Conservation (phyloP, 768 basidiomycete genomes). For the Auriscalpium microsporum region DNA sequence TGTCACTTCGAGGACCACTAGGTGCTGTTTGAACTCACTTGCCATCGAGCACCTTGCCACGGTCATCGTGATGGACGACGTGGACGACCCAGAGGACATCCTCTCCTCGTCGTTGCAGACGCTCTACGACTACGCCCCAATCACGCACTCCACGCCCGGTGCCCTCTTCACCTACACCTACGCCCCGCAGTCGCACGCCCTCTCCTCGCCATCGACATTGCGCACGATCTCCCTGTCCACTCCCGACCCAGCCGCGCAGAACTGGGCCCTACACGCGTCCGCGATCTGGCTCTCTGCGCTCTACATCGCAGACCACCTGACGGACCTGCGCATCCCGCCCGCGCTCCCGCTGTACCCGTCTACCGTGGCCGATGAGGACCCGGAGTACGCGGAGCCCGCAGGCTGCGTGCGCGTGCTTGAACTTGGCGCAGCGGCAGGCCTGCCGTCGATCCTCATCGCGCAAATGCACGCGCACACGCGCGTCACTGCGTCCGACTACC, state of each 20-base stretch:
- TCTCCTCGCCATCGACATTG: not conserved
- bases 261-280: slow-evolving; percentile 73
- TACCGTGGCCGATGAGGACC: not conserved
- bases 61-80: not conserved
- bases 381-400: not conserved
- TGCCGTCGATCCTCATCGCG: slow-evolving; percentile 64
- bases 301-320: slow-evolving; percentile 58
- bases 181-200: not conserved
- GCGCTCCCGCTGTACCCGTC: not conserved
- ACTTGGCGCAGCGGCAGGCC: slow-evolving; percentile 65
- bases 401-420: slow-evolving; percentile 42
- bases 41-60: too few relatives aligned
- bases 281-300: slow-evolving; percentile 67
- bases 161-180: slow-evolving; percentile 40
- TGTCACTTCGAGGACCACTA: too few relatives aligned
- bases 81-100: slow-evolving; percentile 49
- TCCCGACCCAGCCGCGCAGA: slow-evolving; percentile 57
- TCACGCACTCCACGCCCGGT: slow-evolving; percentile 51
- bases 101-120: slow-evolving; percentile 54
- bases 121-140: slow-evolving; percentile 54
- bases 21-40: too few relatives aligned
- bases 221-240: slow-evolving; percentile 37
- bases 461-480: slow-evolving; percentile 30
- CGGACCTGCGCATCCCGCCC: slow-evolving; percentile 31
- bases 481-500: slow-evolving; percentile 63